Evolutionary conservation across 176 grass and related monocot genomes (phyloP).

Genomic region (Canna indica): DNA sequence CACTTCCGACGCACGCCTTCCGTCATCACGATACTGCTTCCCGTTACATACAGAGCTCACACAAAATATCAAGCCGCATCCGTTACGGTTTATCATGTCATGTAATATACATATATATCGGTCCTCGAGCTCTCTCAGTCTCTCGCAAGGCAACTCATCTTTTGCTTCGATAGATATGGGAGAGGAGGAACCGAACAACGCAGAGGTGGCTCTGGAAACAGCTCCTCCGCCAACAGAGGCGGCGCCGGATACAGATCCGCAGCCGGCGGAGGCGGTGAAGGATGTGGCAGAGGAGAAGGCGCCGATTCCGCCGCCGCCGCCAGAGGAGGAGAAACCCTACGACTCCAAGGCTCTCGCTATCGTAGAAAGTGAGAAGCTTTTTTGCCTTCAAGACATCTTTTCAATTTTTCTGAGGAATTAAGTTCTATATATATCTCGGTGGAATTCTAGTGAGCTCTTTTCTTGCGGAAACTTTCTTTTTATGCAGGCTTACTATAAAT

Average conservation of each 20-base stretch:
- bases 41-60: too few relatives aligned
- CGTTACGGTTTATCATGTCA: neutral
- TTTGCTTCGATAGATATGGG: neutral
- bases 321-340: neutral
- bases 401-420: neutral
- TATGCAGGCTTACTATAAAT: too few relatives aligned
- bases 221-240: neutral
- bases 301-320: neutral
- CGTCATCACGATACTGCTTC: too few relatives aligned
- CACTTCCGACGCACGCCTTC: too few relatives aligned
- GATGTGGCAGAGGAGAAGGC: slow-evolving; percentile 10
- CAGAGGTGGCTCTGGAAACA: neutral
- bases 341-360: slow-evolving; percentile 12
- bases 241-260: too few relatives aligned
- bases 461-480: too few relatives aligned
- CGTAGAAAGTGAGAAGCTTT: neutral
- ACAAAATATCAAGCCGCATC: neutral
- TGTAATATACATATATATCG: neutral
- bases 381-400: neutral
- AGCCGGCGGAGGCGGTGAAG: neutral
- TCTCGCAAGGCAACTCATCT: too few relatives aligned
- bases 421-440: neutral
- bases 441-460: too few relatives aligned
- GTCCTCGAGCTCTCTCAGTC: too few relatives aligned
- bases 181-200: neutral